Conservation (phyloP, 306 rosid species). For the Pyrus communis region DNA sequence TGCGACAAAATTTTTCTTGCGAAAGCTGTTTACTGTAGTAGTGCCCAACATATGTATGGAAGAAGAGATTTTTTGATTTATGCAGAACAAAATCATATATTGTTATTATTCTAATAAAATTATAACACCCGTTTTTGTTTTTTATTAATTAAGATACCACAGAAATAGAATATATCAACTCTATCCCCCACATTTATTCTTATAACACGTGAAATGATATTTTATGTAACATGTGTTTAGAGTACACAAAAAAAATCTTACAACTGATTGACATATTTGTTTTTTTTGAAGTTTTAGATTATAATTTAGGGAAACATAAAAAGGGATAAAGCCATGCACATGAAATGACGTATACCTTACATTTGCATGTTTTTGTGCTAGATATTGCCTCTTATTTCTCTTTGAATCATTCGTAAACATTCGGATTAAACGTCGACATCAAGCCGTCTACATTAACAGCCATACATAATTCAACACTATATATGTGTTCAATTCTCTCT, state of each 20-base stretch:
- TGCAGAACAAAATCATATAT: too few species aligned
- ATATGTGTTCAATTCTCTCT: too few species aligned
- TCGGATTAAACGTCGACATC: conserved; percentile 12
- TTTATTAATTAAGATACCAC: neutral
- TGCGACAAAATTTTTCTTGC: too few species aligned
- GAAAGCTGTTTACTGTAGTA: too few species aligned
- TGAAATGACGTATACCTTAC: conserved; percentile 33
- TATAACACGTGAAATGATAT: neutral
- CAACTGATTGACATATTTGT: neutral
- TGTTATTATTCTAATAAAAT: neutral
- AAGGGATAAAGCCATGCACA: conserved; percentile 38
- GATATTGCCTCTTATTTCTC: conserved; percentile 25
- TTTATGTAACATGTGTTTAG: neutral
- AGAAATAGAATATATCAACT: neutral
- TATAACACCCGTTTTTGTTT: neutral
- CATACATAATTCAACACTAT: neutral
- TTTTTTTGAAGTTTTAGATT: neutral
- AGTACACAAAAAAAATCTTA: neutral
- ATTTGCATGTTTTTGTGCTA: conserved; percentile 32
- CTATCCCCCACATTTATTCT: neutral
- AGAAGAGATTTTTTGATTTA: neutral
- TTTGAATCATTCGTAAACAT: neutral
- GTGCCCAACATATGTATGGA: neutral
- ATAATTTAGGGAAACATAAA: neutral
- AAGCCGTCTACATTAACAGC: neutral